Evolutionary conservation across 1,139 yeast genomes (phyloP), one percentile per base, ranked within the genome.

Genomic region (Debaryomyces sp.): DNA sequence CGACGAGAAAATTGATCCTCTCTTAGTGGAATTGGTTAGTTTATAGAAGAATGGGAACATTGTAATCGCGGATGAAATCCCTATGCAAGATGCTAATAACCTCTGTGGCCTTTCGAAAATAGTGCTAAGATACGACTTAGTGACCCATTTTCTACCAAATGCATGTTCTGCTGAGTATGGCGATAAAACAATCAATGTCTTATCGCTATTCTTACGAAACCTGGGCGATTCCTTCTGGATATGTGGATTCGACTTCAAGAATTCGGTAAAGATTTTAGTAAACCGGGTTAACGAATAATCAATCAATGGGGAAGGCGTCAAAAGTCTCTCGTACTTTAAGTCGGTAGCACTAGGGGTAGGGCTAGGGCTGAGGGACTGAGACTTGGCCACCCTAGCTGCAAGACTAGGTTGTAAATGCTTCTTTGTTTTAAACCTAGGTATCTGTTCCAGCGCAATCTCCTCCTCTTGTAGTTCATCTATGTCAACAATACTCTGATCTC

Each of bases 81-180:
- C 96, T 53, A 89, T 72, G 23, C 91, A 82, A 13, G 87, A 76
- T 0, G 96, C 96, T 52, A 86, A 72, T 44, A 89, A 70, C 42
- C 96, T 71, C 66, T 89, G 94, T 0, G 96, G 96, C 43, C 96
- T 72, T 64, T 89, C 96, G 29, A 89, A 95, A 41, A 89, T 85
- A 0, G 94, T 82, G 18, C 85, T 73, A 43, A 80, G 67, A 59
- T 87, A 86, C 1, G 84, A 68, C 60, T 86, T 87, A 8, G 90
- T 73, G 2, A 84, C 90, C 96, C 96, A 89, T 44, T 75, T 73
- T 41, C 96, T 73, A 9, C 90, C 84, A 63, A 87, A 89, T 2
- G 82, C 82, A 66, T 89, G 96, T 54, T 82, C 81, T 1, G 84
- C 68, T 0, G 87, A 81, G 52, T 76, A 75, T 0, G 89, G 88